Conservation (phyloP, 2,329 filamentous ascomycete genomes). For the Paracorniculantispora psalliotae region DNA sequence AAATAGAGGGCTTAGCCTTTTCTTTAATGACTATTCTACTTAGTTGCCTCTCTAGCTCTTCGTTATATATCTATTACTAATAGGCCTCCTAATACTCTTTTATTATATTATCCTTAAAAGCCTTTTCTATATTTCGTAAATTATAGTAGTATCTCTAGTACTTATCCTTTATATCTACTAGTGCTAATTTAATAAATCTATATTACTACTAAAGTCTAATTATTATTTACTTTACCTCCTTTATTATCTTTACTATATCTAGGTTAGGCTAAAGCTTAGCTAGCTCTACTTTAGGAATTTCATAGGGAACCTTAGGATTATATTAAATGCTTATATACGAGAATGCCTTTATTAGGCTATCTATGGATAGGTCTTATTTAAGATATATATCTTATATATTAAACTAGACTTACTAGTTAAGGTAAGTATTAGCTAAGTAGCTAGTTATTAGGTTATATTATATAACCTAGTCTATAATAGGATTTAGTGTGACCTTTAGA, state of each 20-base stretch:
- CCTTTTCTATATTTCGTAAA: constrained; percentile 5
- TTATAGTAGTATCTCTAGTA: background rate
- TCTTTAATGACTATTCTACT: constrained; percentile 1
- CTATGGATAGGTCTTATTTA: constrained; percentile 3
- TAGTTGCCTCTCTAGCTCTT: constrained; percentile 13
- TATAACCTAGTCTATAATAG: constrained; percentile 14
- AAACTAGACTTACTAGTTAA: constrained; percentile 9
- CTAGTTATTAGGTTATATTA: constrained; percentile 12
- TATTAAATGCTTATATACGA: constrained; percentile 12
- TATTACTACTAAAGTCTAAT: constrained; percentile 4
- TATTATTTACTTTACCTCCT: background rate
- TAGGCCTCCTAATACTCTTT: constrained; percentile 13
- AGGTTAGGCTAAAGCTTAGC: constrained; percentile 8
- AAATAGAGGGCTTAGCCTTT: background rate
- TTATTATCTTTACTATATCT: background rate
- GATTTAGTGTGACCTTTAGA: constrained; percentile 9
- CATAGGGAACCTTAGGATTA: constrained; percentile 8
- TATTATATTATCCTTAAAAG: constrained; percentile 8
- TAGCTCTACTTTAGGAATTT: constrained; percentile 12
- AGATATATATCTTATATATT: constrained; percentile 13
- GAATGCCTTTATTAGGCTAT: constrained; percentile 11
- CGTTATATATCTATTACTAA: constrained; percentile 1
- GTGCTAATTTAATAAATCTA: constrained; percentile 12
- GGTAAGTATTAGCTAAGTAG: constrained; percentile 12
- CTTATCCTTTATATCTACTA: background rate